These are phyloP conservation scores for Trichoderma brevicompactum DNA, from an alignment of 2,329 filamentous ascomycete species.

Conservation along the genomic window DNA sequence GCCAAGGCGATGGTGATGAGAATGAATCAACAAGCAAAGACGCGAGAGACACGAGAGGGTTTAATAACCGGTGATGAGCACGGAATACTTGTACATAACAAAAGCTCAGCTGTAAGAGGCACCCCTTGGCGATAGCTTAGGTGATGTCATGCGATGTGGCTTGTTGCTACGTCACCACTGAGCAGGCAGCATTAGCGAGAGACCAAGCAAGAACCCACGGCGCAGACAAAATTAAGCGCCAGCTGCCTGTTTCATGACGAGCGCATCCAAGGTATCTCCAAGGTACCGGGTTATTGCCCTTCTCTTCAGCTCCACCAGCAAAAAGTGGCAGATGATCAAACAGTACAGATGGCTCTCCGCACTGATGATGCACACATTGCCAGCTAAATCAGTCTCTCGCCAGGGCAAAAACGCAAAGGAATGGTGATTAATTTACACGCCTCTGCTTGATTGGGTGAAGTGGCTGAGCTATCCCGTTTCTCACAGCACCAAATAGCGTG, in stretches of 20 bases:
- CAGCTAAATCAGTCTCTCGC: neutral
- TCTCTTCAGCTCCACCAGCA: conserved; percentile 5
- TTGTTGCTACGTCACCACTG: conserved; percentile 24
- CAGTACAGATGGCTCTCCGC: conserved; percentile 1
- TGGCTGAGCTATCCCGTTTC: conserved; percentile 8
- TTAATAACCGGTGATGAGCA: conserved; percentile 6
- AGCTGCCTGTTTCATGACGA: conserved; percentile 11
- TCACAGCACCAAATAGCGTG: neutral
- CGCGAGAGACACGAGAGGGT: neutral
- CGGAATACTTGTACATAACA: neutral
- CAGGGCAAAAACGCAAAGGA: neutral
- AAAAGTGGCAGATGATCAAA: conserved; percentile 17
- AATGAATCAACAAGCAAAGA: neutral
- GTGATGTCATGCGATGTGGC: conserved; percentile 29
- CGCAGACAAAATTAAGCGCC: conserved; percentile 9
- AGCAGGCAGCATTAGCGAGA: conserved; percentile 2
- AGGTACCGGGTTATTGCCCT: neutral
- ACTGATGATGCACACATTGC: conserved; percentile 16
- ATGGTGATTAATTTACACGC: conserved; percentile 5
- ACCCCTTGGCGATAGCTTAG: neutral
- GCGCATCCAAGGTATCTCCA: neutral
- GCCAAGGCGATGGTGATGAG: neutral
- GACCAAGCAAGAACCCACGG: conserved; percentile 18
- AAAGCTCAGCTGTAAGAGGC: neutral
- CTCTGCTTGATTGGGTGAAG: conserved; percentile 15